These are phyloP conservation scores for Cutaneotrichosporon sp. DNA, from an alignment of 1,284 basidiomycete genomes.

Conservation along the genomic window DNA sequence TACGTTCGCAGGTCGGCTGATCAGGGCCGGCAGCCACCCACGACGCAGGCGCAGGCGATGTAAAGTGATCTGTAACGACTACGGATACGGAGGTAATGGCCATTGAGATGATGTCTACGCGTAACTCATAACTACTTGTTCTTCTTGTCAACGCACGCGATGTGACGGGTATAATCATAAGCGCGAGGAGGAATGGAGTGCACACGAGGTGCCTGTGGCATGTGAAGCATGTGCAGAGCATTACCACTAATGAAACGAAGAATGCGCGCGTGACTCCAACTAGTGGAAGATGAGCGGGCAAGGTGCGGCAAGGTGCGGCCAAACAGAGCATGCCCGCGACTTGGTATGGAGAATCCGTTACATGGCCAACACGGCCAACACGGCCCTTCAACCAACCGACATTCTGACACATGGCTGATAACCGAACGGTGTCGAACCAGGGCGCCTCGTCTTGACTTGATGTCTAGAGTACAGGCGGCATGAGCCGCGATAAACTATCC, in stretches of 20 bases:
- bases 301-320: too few species aligned
- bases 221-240: not conserved
- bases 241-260: too few species aligned
- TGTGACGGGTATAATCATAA: slow-evolving; percentile 13
- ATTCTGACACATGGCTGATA: too few species aligned
- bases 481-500: not conserved
- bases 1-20: slow-evolving; percentile 1
- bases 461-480: too few species aligned
- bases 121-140: not conserved
- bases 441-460: too few species aligned
- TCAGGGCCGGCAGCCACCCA: slow-evolving; percentile 2
- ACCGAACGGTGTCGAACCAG: too few species aligned
- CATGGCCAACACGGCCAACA: too few species aligned
- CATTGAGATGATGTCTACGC: slow-evolving; percentile 1
- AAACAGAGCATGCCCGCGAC: too few species aligned
- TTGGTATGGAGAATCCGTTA: too few species aligned
- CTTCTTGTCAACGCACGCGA: not conserved
- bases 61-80: slow-evolving; percentile 1
- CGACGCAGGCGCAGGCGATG: not conserved
- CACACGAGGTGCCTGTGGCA: not conserved
- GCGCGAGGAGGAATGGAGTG: not conserved
- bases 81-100: not conserved
- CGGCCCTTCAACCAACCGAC: too few species aligned
- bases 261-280: too few species aligned
- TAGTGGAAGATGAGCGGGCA: too few species aligned